A percentile compares a stretch with the other conserved stretches of the same genome.
Evolutionary conservation across 768 basidiomycete species (phyloP).

Genomic region (Nevesoporus exiguus): DNA sequence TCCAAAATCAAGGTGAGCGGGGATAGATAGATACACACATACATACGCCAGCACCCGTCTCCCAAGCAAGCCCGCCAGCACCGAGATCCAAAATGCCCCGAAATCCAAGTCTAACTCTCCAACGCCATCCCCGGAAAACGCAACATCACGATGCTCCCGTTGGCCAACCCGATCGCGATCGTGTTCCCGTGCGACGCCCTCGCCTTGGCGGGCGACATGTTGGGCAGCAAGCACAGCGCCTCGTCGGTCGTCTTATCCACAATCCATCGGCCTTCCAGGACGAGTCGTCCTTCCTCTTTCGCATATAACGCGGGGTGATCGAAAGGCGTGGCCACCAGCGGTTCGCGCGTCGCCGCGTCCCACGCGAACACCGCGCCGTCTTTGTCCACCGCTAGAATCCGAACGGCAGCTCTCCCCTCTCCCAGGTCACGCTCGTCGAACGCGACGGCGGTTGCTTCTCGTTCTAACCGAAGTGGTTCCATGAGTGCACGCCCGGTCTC

Average conservation of each 20-base stretch:
- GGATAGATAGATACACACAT: too few relatives aligned
- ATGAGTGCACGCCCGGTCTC: slow-evolving; percentile 19
- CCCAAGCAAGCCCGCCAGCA: too few relatives aligned
- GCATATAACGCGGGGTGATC: slow-evolving; percentile 17
- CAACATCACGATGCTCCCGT: slow-evolving; percentile 28
- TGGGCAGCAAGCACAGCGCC: slow-evolving; percentile 22
- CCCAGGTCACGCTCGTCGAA: slow-evolving; percentile 13
- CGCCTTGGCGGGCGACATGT: slow-evolving; percentile 27
- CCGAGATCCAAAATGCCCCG: too few relatives aligned
- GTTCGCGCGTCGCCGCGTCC: slow-evolving; percentile 21
- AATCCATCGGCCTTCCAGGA: slow-evolving; percentile 24
- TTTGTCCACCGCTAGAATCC: slow-evolving; percentile 27
- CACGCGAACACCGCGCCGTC: slow-evolving; percentile 25
- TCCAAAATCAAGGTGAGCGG: too few relatives aligned
- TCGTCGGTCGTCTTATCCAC: slow-evolving; percentile 17
- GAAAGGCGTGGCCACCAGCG: slow-evolving; percentile 15
- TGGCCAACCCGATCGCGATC: slow-evolving; percentile 28
- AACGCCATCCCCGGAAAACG: slow-evolving; percentile 21
- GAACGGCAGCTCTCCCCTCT: neutral
- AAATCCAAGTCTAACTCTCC: too few relatives aligned
- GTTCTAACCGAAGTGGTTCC: slow-evolving; percentile 21
- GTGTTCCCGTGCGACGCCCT: slow-evolving; percentile 20
- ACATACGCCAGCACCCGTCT: too few relatives aligned
- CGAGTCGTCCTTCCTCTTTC: slow-evolving; percentile 10
- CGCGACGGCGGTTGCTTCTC: slow-evolving; percentile 18